Evolutionary conservation across 1,284 basidiomycete species (phyloP).

Genomic region (Leccinum insolens): DNA sequence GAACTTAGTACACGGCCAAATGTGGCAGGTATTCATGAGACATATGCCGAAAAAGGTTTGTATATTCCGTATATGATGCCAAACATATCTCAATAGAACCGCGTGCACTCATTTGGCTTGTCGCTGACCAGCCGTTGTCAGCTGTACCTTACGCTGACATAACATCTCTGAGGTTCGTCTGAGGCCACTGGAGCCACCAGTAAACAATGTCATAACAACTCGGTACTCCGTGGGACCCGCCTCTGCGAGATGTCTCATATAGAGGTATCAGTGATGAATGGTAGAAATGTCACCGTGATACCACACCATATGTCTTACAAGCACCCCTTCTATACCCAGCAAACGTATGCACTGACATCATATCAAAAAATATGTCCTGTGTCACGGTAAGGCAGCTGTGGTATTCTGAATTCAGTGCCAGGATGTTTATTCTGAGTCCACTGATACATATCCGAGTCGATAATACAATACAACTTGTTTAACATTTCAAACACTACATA

Average conservation of each 20-base stretch:
- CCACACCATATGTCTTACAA: neutral
- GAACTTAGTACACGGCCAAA: neutral
- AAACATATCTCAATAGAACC: slow-evolving; percentile 1
- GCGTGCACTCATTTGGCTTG: neutral
- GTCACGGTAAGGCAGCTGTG: neutral
- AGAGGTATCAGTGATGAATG: neutral
- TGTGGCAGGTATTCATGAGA: neutral
- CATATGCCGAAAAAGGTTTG: slow-evolving; percentile 1
- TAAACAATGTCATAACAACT: neutral
- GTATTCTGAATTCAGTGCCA: neutral
- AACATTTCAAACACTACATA: neutral
- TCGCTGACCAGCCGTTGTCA: neutral
- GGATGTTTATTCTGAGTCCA: neutral
- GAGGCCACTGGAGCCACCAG: neutral
- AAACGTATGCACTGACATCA: neutral
- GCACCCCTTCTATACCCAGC: neutral
- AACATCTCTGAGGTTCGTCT: slow-evolving; percentile 1
- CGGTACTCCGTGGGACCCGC: neutral
- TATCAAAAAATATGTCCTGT: neutral
- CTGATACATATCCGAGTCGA: neutral
- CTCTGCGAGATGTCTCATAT: neutral
- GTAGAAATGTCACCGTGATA: neutral
- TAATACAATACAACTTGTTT: neutral
- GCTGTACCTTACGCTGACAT: neutral
- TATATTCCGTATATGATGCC: neutral